Conservation (phyloP, 116 monocot genomes). For the Cymodocea nodosa region DNA sequence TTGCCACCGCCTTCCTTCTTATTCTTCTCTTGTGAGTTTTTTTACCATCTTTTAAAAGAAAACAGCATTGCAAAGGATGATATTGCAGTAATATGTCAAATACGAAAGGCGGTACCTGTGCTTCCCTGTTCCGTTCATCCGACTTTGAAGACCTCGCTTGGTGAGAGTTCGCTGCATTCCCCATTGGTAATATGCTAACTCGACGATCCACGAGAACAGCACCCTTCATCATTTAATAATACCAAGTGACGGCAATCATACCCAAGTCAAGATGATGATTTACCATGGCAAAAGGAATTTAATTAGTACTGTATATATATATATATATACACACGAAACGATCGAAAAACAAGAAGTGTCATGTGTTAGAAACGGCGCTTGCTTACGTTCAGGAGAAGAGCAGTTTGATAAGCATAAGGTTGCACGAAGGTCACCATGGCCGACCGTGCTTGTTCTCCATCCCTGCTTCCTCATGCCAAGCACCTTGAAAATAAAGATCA, state of each 20-base stretch:
- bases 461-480: constrained; percentile 12
- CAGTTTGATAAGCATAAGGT: constrained; percentile 47
- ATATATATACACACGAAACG: not conserved
- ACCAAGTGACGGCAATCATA: too few relatives aligned
- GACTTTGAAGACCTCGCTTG: not conserved
- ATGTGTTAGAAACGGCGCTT: not conserved
- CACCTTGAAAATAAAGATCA: not conserved
- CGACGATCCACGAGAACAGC: constrained; percentile 23
- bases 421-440: constrained; percentile 50
- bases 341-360: not conserved
- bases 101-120: not conserved
- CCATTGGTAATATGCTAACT: constrained; percentile 25
- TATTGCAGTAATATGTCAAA: too few relatives aligned
- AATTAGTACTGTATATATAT: too few relatives aligned
- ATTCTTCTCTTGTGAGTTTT: too few relatives aligned
- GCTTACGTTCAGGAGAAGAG: constrained; percentile 59
- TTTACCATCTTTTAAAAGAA: too few relatives aligned
- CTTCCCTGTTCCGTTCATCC: not conserved
- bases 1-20: too few relatives aligned
- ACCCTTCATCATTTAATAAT: constrained; percentile 23
- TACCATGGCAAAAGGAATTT: too few relatives aligned
- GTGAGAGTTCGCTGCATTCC: constrained; percentile 7
- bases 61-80: too few relatives aligned
- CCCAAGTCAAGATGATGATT: too few relatives aligned
- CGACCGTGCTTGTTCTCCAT: constrained; percentile 18